These are phyloP conservation scores for Biancaea sappan DNA, from an alignment of 306 rosid genomes.

Conservation along the genomic window DNA sequence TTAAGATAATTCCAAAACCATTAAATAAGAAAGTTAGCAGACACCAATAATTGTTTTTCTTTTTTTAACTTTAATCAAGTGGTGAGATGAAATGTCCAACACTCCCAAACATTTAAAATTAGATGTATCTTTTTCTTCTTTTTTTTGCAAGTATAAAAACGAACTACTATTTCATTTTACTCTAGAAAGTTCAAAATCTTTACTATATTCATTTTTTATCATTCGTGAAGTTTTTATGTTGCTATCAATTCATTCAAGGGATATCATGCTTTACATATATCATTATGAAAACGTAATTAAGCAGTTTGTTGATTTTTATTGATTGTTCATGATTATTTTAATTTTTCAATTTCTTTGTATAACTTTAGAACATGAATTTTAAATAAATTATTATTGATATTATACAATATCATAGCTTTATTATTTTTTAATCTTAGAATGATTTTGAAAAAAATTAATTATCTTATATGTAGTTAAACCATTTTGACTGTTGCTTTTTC, in stretches of 20 bases:
- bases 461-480: background rate
- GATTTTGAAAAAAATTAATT: background rate
- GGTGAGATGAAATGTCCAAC: background rate
- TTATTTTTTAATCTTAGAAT: background rate
- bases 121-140: background rate
- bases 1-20: background rate
- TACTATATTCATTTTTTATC: no score
- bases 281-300: no score
- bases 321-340: background rate
- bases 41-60: no score
- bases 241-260: background rate
- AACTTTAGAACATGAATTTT: background rate
- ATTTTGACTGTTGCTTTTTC: background rate
- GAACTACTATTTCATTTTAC: no score
- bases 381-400: no score
- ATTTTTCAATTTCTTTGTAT: background rate
- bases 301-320: no score
- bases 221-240: no score
- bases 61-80: background rate
- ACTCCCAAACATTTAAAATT: background rate
- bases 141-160: background rate
- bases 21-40: background rate
- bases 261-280: background rate
- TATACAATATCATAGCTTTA: background rate
- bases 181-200: background rate